A percentile compares a stretch with the other conserved stretches of the same genome.
phyloP scores from a whole-genome alignment of 805 yeast species.

The Ogataea zsoltii region DNA sequence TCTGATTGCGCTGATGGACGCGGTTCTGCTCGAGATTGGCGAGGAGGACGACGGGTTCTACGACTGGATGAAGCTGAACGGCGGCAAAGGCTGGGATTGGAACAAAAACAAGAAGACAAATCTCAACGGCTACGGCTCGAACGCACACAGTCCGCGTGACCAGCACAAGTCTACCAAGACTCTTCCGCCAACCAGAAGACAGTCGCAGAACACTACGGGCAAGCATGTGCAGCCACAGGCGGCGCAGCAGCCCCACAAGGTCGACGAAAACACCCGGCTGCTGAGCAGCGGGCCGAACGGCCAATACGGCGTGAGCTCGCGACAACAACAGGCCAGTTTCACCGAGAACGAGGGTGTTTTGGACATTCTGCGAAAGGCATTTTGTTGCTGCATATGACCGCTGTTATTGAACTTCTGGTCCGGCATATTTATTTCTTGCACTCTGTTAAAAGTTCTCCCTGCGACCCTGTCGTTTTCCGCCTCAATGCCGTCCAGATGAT shows the following conservation, averaged over 20 bases:
- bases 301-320: slow-evolving; percentile 14
- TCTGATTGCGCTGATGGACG: slow-evolving; percentile 59
- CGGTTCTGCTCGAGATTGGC: slow-evolving; percentile 57
- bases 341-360: slow-evolving; percentile 15
- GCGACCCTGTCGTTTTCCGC: neutral
- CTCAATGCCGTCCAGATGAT: neutral
- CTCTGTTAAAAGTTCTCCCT: slow-evolving; percentile 1
- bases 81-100: slow-evolving; percentile 83
- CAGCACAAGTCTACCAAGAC: slow-evolving; percentile 22
- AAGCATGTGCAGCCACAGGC: slow-evolving; percentile 2
- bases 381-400: slow-evolving; percentile 25
- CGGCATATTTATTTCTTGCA: slow-evolving; percentile 4
- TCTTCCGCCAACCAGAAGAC: slow-evolving; percentile 21
- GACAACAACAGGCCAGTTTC: slow-evolving; percentile 7
- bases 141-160: slow-evolving; percentile 27
- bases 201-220: slow-evolving; percentile 24
- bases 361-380: slow-evolving; percentile 20
- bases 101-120: slow-evolving; percentile 74
- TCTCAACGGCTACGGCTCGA: slow-evolving; percentile 73
- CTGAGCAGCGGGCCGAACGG: slow-evolving; percentile 13
- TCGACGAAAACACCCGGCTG: slow-evolving; percentile 21
- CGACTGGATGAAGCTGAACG: slow-evolving; percentile 81
- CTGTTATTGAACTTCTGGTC: neutral
- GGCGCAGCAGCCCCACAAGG: slow-evolving; percentile 4
- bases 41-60: slow-evolving; percentile 66